phyloP scores from a whole-genome alignment of 2,329 filamentous ascomycete genomes.

The Fusarium burgessii region DNA sequence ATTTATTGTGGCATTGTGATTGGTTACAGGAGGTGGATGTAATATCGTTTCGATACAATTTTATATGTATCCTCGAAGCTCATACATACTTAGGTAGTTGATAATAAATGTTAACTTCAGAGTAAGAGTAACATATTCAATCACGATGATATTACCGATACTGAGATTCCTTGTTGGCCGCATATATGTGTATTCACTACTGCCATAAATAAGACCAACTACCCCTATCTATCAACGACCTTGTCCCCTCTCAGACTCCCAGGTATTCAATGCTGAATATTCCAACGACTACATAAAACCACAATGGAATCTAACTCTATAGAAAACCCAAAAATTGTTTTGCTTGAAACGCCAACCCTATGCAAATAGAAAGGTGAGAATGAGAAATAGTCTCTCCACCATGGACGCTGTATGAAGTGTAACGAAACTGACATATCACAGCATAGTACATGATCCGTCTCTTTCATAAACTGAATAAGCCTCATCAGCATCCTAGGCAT shows the following conservation, averaged over 20 bases:
- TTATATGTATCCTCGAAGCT: neutral
- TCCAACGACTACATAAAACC: neutral
- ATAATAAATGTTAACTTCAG: neutral
- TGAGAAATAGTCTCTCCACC: neutral
- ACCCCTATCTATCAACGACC: constrained; percentile 7
- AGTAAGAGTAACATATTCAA: neutral
- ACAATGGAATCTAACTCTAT: constrained; percentile 30
- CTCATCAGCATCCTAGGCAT: constrained; percentile 44
- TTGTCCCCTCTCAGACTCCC: constrained; percentile 3
- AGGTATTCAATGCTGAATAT: constrained; percentile 10
- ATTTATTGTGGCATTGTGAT: constrained; percentile 4
- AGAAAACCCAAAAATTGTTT: constrained; percentile 14
- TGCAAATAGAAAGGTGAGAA: constrained; percentile 34
- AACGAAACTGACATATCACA: constrained; percentile 6
- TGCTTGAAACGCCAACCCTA: constrained; percentile 41
- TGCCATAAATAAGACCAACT: neutral
- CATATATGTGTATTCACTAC: neutral
- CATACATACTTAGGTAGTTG: no score
- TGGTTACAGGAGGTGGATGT: neutral
- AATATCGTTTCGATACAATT: constrained; percentile 4
- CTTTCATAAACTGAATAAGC: neutral
- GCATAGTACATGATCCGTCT: neutral
- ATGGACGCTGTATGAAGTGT: neutral
- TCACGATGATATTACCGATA: neutral
- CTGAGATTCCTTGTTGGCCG: neutral